These are phyloP conservation scores for Capillidium heterosporum DNA, from an alignment of 371 early-diverging fungal genomes.

Conservation along the genomic window DNA sequence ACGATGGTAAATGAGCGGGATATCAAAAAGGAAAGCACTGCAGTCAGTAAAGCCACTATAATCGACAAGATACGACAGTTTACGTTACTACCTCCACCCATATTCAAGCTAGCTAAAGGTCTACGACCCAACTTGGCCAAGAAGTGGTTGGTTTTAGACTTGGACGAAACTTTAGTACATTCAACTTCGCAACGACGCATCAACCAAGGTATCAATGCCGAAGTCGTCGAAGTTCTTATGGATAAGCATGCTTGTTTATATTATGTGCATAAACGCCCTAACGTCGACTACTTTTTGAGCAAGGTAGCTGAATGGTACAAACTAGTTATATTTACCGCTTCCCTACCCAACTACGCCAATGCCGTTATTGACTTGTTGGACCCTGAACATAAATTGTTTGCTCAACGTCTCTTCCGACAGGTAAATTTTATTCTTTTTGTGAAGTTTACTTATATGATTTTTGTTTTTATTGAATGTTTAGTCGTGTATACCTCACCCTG, in stretches of 20 bases:
- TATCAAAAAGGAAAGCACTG: too few relatives aligned
- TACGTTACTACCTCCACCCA: not conserved
- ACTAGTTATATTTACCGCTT: slow-evolving; percentile 95
- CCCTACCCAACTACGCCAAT: slow-evolving; percentile 92
- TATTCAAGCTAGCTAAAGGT: slow-evolving; percentile 2
- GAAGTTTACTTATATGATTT: not conserved
- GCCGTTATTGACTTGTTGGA: slow-evolving; percentile 89
- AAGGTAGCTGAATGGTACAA: slow-evolving; percentile 94
- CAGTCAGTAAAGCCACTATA: too few relatives aligned
- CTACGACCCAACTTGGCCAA: slow-evolving; percentile 9
- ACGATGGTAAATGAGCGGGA: too few relatives aligned
- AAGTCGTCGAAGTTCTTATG: slow-evolving; percentile 77
- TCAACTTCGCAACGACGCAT: slow-evolving; percentile 52
- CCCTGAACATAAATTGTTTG: slow-evolving; percentile 49
- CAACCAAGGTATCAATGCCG: slow-evolving; percentile 29
- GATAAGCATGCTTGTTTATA: slow-evolving; percentile 79
- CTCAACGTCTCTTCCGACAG: slow-evolving; percentile 69
- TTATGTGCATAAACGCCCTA: slow-evolving; percentile 90
- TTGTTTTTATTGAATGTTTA: not conserved
- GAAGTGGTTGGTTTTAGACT: slow-evolving; percentile 86
- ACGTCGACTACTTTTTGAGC: slow-evolving; percentile 83
- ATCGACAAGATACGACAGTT: too few relatives aligned
- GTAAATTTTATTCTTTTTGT: slow-evolving; percentile 13
- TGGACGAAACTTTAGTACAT: slow-evolving; percentile 95
- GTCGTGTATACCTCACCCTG: slow-evolving; percentile 20